Percentiles rank a stretch among this genome's conserved stretches.
These are phyloP conservation scores for Yarrowia sp. DNA, from an alignment of 805 yeast species.

Conservation along the genomic window DNA sequence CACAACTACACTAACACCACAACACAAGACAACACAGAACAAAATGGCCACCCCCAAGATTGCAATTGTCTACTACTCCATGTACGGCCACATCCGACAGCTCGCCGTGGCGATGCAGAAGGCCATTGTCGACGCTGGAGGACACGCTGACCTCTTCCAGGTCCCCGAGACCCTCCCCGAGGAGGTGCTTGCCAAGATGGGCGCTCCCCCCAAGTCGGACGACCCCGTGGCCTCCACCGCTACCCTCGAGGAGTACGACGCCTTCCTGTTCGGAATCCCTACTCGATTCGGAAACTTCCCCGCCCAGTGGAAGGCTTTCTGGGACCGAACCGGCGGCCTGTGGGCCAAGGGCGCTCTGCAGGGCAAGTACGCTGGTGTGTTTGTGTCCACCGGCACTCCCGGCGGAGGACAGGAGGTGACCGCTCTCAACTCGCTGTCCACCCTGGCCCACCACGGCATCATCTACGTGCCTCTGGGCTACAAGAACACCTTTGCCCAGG, in stretches of 20 bases:
- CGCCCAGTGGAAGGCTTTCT: slow-evolving; percentile 75
- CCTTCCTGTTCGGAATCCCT: slow-evolving; percentile 78
- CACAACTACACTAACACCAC: not conserved
- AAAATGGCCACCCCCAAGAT: slow-evolving; percentile 58
- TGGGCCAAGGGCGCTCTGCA: slow-evolving; percentile 74
- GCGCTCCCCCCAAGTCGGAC: slow-evolving; percentile 61
- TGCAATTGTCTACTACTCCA: slow-evolving; percentile 80
- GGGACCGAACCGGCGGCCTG: slow-evolving; percentile 78
- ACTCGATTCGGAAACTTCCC: slow-evolving; percentile 80
- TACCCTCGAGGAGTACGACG: slow-evolving; percentile 69
- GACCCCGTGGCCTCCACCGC: slow-evolving; percentile 60
- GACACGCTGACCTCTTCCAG: slow-evolving; percentile 74
- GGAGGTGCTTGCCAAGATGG: slow-evolving; percentile 65
- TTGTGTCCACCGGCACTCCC: slow-evolving; percentile 71
- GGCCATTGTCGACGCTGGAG: slow-evolving; percentile 76
- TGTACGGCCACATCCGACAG: slow-evolving; percentile 77
- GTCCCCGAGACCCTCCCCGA: slow-evolving; percentile 77
- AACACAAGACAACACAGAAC: not conserved
- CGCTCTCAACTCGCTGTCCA: slow-evolving; percentile 62
- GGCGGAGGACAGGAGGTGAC: slow-evolving; percentile 86
- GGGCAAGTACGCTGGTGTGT: slow-evolving; percentile 78
- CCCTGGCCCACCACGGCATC: slow-evolving; percentile 77
- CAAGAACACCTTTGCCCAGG: slow-evolving; percentile 60
- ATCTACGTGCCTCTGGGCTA: slow-evolving; percentile 80
- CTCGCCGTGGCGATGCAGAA: slow-evolving; percentile 72